These are phyloP conservation scores for Penicillium sp. DNA, from an alignment of 2,329 filamentous ascomycete species.

Conservation along the genomic window DNA sequence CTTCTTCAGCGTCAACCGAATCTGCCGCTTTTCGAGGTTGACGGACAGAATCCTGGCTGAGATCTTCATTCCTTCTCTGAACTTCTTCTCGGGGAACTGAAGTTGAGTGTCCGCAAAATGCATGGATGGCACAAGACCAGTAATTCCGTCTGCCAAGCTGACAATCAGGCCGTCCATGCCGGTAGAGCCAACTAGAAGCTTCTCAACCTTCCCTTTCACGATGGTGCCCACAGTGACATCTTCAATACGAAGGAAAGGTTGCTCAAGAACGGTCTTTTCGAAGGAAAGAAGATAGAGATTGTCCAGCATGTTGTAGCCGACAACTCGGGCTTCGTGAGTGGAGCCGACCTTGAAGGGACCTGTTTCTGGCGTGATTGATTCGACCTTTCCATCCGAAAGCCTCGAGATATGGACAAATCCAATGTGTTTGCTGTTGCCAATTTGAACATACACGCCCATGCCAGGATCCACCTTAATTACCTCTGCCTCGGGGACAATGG, in stretches of 20 bases:
- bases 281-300: slow-evolving; percentile 80
- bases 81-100: slow-evolving; percentile 93
- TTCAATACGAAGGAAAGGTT: slow-evolving; percentile 84
- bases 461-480: slow-evolving; percentile 73
- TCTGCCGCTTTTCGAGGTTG: slow-evolving; percentile 66
- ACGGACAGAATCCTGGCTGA: slow-evolving; percentile 80
- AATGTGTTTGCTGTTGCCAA: slow-evolving; percentile 59
- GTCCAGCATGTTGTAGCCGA: slow-evolving; percentile 83
- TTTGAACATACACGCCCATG: slow-evolving; percentile 72
- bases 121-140: slow-evolving; percentile 78
- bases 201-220: slow-evolving; percentile 77
- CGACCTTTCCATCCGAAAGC: slow-evolving; percentile 83
- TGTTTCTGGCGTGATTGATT: slow-evolving; percentile 67
- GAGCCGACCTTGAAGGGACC: slow-evolving; percentile 75
- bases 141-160: slow-evolving; percentile 77
- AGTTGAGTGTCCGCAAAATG: slow-evolving; percentile 84
- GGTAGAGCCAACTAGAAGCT: slow-evolving; percentile 69
- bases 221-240: slow-evolving; percentile 77
- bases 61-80: slow-evolving; percentile 76
- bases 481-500: slow-evolving; percentile 68
- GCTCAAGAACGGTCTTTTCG: slow-evolving; percentile 73
- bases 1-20: slow-evolving; percentile 90
- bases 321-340: slow-evolving; percentile 70
- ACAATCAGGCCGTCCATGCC: slow-evolving; percentile 77
- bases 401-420: slow-evolving; percentile 94